phyloP scores from a whole-genome alignment of 192 early-diverging fungal species.

The Coemansia sp. region DNA sequence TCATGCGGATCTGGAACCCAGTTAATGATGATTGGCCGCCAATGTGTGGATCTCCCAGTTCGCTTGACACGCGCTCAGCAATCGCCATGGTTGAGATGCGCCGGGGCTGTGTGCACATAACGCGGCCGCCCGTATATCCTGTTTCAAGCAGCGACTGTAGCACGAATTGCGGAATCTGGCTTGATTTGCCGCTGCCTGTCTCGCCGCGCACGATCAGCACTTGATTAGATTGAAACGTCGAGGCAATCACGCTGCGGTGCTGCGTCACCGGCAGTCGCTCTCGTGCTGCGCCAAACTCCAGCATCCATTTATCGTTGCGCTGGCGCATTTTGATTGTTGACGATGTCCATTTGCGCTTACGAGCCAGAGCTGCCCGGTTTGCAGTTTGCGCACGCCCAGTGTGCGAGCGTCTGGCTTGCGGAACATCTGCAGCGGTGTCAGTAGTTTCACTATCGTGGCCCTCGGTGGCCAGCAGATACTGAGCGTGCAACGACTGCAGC shows the following conservation, averaged over 20 bases:
- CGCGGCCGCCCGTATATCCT: slow-evolving; percentile 39
- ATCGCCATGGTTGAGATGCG: slow-evolving; percentile 70
- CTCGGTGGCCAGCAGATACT: neutral
- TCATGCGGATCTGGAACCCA: slow-evolving; percentile 61
- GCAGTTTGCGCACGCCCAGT: no score
- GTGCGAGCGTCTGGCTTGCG: no score
- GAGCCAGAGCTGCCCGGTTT: neutral
- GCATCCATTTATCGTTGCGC: neutral
- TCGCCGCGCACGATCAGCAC: slow-evolving; percentile 39
- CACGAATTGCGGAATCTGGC: slow-evolving; percentile 81
- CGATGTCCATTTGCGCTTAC: neutral
- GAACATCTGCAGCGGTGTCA: neutral
- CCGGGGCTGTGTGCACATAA: slow-evolving; percentile 88
- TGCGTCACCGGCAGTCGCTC: neutral
- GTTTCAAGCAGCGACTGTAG: slow-evolving; percentile 61
- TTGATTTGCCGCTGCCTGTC: slow-evolving; percentile 58
- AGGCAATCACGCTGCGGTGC: neutral
- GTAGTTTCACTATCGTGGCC: neutral
- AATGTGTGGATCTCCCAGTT: slow-evolving; percentile 48
- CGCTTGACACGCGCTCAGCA: slow-evolving; percentile 59
- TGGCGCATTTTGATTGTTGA: neutral
- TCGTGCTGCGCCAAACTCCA: neutral
- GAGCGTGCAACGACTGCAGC: neutral
- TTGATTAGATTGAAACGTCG: slow-evolving; percentile 10
- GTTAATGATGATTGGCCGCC: slow-evolving; percentile 34